These are phyloP conservation scores for Talaromyces proteolyticus DNA, from an alignment of 495 filamentous ascomycete species.

Conservation along the genomic window DNA sequence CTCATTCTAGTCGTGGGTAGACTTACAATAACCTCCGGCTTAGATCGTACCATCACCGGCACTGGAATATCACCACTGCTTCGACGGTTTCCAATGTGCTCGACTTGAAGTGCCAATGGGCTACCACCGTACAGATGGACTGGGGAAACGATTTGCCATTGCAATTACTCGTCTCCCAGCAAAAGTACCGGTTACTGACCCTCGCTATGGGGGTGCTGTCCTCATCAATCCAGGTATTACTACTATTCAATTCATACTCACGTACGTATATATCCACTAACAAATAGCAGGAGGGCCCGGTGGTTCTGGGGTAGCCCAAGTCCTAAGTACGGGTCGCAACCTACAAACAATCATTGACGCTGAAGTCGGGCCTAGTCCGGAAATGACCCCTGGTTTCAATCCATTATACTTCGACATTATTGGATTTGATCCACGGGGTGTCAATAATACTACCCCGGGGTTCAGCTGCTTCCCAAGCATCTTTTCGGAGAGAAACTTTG, in stretches of 20 bases:
- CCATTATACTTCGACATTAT: constrained; percentile 49
- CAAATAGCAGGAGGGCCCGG: constrained; percentile 42
- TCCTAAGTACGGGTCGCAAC: constrained; percentile 23
- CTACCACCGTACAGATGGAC: constrained; percentile 34
- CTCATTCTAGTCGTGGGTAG: no score
- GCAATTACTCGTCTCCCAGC: constrained; percentile 48
- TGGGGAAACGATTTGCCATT: constrained; percentile 35
- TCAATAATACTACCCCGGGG: constrained; percentile 42
- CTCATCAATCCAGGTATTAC: constrained; percentile 39
- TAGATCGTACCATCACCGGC: constrained; percentile 22
- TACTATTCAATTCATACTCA: background rate
- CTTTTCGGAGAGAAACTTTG: constrained; percentile 30
- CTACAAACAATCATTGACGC: constrained; percentile 40
- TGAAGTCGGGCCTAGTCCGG: constrained; percentile 15
- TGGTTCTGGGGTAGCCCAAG: constrained; percentile 38
- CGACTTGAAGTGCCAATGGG: constrained; percentile 54
- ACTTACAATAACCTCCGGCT: background rate
- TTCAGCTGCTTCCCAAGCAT: constrained; percentile 43
- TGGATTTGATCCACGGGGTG: constrained; percentile 50
- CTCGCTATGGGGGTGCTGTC: constrained; percentile 38
- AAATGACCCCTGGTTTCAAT: background rate
- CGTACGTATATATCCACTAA: constrained; percentile 5
- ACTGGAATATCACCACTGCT: constrained; percentile 33
- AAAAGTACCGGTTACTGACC: constrained; percentile 34
- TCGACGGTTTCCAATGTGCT: constrained; percentile 45